These are phyloP conservation scores for Pelagophyceae sp. DNA, from an alignment of 352 stramenopile genomes.

Conservation along the genomic window DNA sequence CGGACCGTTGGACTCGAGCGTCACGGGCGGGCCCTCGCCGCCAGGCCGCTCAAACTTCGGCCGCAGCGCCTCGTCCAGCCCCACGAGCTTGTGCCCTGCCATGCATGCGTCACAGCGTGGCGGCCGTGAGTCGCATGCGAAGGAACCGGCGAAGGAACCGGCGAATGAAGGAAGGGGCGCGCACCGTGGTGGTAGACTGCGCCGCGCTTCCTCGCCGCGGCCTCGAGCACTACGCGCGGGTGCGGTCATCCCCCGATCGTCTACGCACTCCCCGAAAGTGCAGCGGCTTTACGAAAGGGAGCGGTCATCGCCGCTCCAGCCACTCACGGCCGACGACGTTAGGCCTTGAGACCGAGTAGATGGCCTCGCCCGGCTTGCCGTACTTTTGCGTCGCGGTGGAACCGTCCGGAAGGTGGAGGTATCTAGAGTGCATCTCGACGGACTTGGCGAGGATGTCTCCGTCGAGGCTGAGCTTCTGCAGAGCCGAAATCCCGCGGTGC, in stretches of 20 bases:
- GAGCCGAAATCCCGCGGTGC: conserved; percentile 27
- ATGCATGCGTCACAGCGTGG: not conserved
- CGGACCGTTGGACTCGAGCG: conserved; percentile 20
- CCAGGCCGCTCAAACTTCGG: not conserved
- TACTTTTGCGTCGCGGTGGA: conserved; percentile 29
- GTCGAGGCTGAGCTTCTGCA: conserved; percentile 27
- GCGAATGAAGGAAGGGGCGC: conserved; percentile 23
- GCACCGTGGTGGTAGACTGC: conserved; percentile 28
- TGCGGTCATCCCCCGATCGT: no score
- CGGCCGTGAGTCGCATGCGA: no score
- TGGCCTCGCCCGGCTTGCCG: conserved; percentile 29
- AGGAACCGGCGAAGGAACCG: conserved; percentile 19
- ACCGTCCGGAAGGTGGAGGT: conserved; percentile 35
- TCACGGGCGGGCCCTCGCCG: not conserved
- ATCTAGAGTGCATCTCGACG: conserved; percentile 32
- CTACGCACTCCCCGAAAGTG: no score
- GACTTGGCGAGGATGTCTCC: conserved; percentile 25
- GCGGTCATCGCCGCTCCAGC: no score
- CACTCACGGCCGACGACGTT: conserved; percentile 33
- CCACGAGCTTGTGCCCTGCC: conserved; percentile 3
- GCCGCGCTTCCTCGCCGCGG: conserved; percentile 3
- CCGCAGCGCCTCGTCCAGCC: not conserved
- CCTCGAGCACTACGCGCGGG: no score
- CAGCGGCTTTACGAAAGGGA: no score
- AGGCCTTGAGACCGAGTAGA: conserved; percentile 35